A percentile compares a stretch with the other conserved stretches of the same genome.
Evolutionary conservation across 2,329 filamentous ascomycete species (phyloP).

Genomic region (Hymenoscyphus repandus): DNA sequence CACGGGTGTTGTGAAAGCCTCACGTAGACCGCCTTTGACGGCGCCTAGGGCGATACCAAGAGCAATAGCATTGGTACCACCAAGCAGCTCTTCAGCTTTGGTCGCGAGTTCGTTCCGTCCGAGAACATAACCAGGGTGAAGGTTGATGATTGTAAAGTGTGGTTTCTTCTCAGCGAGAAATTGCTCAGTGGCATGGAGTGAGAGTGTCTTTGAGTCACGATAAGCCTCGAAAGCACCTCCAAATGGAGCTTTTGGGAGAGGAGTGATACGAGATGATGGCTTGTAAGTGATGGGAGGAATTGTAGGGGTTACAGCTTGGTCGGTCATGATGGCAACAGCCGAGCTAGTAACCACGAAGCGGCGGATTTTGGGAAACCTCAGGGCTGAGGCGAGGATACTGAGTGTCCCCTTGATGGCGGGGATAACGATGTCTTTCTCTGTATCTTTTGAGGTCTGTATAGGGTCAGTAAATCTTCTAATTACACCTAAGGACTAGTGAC

Average conservation of each 20-base stretch:
- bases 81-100: background rate
- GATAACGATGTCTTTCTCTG: slow-evolving; percentile 11
- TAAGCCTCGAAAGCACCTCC: slow-evolving; percentile 24
- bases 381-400: slow-evolving; percentile 9
- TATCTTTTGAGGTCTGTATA: slow-evolving; percentile 2
- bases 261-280: background rate
- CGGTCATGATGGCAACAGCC: slow-evolving; percentile 16
- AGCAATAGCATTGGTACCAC: slow-evolving; percentile 3
- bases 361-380: slow-evolving; percentile 7
- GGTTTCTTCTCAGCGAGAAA: slow-evolving; percentile 20
- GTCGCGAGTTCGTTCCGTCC: slow-evolving; percentile 10
- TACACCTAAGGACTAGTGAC: background rate
- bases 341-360: slow-evolving; percentile 15
- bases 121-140: slow-evolving; percentile 15
- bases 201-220: slow-evolving; percentile 23
- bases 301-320: background rate
- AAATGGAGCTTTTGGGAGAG: slow-evolving; percentile 9
- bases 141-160: slow-evolving; percentile 14
- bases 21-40: background rate
- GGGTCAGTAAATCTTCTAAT: background rate
- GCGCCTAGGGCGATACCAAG: background rate
- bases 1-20: slow-evolving; percentile 3
- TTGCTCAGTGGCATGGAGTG: slow-evolving; percentile 21
- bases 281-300: slow-evolving; percentile 1
- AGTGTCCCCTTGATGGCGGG: slow-evolving; percentile 12